Evolutionary conservation across 768 basidiomycete genomes (phyloP).

Genomic region (Suillus variegatus): DNA sequence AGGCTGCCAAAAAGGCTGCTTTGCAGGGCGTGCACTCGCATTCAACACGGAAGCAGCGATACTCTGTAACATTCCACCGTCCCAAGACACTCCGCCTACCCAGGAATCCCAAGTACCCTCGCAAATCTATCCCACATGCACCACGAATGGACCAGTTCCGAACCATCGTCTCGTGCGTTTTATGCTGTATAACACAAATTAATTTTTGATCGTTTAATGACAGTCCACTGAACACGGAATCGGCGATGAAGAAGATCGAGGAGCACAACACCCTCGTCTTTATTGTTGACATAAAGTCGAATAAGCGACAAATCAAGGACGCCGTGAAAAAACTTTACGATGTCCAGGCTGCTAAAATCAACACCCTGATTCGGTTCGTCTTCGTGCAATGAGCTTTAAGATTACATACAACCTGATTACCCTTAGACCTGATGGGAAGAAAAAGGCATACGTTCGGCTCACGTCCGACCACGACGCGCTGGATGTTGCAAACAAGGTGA

Average conservation of each 20-base stretch:
- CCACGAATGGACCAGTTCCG: constrained; percentile 97
- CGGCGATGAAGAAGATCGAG: constrained; percentile 99
- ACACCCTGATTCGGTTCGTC: constrained; percentile 93
- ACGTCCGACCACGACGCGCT: constrained; percentile 95
- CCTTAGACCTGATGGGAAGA: constrained; percentile 91
- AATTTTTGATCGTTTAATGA: constrained; percentile 2
- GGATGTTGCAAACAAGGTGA: constrained; percentile 96
- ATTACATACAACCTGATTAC: neutral
- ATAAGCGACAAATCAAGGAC: constrained; percentile 99
- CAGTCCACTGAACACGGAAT: constrained; percentile 91
- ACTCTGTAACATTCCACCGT: constrained; percentile 90
- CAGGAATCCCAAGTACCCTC: constrained; percentile 91
- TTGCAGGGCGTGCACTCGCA: constrained; percentile 83
- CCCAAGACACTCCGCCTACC: constrained; percentile 89
- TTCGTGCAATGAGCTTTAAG: neutral
- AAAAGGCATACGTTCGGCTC: constrained; percentile 98
- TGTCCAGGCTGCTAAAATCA: constrained; percentile 93
- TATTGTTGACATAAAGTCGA: constrained; percentile 91
- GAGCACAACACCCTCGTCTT: constrained; percentile 99
- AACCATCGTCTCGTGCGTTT: constrained; percentile 83
- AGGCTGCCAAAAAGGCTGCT: constrained; percentile 95
- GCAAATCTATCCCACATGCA: constrained; percentile 89
- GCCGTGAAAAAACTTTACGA: constrained; percentile 99
- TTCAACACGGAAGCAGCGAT: constrained; percentile 77
- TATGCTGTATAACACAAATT: constrained; percentile 4